These are phyloP conservation scores for Glebionis coronaria DNA, from an alignment of 129 eudicot species.

Conservation along the genomic window DNA sequence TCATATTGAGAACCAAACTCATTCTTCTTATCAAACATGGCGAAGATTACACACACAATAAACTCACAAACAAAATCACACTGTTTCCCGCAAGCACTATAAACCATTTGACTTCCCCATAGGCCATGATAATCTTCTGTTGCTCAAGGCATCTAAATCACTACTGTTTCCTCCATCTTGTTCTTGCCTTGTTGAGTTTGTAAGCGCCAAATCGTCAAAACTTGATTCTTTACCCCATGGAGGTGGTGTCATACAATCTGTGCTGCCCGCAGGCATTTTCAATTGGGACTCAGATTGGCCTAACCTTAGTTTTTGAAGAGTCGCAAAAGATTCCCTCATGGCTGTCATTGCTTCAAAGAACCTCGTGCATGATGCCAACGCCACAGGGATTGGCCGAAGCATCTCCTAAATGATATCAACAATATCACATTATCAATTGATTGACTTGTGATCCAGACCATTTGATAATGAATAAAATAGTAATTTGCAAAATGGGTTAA, in stretches of 20 bases:
- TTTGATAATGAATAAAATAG: background rate
- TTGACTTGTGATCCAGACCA: background rate
- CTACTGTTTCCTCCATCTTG: constrained; percentile 26
- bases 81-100: constrained; percentile 8
- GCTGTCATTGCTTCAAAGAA: constrained; percentile 97
- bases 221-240: constrained; percentile 69
- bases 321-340: constrained; percentile 92
- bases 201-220: constrained; percentile 50
- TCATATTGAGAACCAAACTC: constrained; percentile 7
- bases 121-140: constrained; percentile 69
- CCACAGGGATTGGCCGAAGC: constrained; percentile 97
- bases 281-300: constrained; percentile 36
- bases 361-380: constrained; percentile 93
- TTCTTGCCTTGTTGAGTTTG: constrained; percentile 30
- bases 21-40: constrained; percentile 15
- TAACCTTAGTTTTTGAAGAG: constrained; percentile 76
- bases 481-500: background rate
- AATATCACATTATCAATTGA: background rate
- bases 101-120: constrained; percentile 44
- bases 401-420: constrained; percentile 56
- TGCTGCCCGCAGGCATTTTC: constrained; percentile 33
- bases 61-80: constrained; percentile 20
- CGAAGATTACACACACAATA: constrained; percentile 19
- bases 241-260: constrained; percentile 69
- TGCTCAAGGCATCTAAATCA: constrained; percentile 39